phyloP scores from a whole-genome alignment of 352 stramenopile genomes.

The Detonula confervacea region DNA sequence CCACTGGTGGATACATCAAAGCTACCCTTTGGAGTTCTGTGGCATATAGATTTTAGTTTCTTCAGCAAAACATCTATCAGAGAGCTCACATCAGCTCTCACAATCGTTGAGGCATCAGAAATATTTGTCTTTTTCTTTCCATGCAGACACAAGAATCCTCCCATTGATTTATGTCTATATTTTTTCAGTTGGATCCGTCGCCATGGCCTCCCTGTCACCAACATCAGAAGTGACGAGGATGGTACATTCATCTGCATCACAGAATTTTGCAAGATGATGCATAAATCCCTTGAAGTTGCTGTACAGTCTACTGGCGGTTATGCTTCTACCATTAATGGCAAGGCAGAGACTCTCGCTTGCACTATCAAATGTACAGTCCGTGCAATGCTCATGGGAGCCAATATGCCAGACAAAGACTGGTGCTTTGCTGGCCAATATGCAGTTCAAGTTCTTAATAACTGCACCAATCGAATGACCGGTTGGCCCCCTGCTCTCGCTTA shows the following conservation, averaged over 20 bases:
- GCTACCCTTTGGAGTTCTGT: constrained; percentile 19
- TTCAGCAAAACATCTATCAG: constrained; percentile 8
- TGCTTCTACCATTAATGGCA: constrained; percentile 28
- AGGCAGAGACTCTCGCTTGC: constrained; percentile 18
- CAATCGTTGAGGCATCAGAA: constrained; percentile 26
- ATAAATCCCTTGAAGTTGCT: constrained; percentile 14
- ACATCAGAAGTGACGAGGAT: constrained; percentile 21
- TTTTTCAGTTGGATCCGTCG: constrained; percentile 21
- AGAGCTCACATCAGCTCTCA: constrained; percentile 25
- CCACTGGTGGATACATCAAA: constrained; percentile 21
- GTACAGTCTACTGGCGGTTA: constrained; percentile 36
- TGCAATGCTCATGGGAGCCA: constrained; percentile 17
- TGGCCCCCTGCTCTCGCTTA: constrained; percentile 4
- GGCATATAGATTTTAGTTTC: constrained; percentile 39
- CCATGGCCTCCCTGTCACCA: constrained; percentile 2
- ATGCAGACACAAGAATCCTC: constrained; percentile 19
- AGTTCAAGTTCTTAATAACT: constrained; percentile 15
- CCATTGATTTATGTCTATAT: constrained; percentile 27
- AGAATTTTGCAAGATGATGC: constrained; percentile 34
- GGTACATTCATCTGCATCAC: constrained; percentile 6
- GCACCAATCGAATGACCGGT: constrained; percentile 6
- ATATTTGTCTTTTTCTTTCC: constrained; percentile 28
- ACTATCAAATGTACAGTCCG: constrained; percentile 25
- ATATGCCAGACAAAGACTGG: constrained; percentile 10
- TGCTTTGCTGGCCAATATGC: constrained; percentile 17